These are phyloP conservation scores for Ormosia semicastrata DNA, from an alignment of 306 rosid species.

Conservation along the genomic window DNA sequence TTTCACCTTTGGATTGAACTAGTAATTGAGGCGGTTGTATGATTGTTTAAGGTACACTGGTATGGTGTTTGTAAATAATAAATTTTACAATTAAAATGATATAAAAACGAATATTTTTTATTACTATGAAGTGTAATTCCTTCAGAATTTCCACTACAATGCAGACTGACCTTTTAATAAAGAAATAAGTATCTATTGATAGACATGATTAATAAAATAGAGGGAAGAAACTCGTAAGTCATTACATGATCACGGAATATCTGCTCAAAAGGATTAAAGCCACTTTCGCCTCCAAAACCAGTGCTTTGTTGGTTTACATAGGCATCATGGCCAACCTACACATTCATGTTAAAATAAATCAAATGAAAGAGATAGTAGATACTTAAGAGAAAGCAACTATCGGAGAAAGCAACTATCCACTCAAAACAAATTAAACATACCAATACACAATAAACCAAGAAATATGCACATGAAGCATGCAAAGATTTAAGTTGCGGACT, in stretches of 20 bases:
- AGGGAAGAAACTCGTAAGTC: conserved; percentile 3
- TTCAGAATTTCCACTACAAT: neutral
- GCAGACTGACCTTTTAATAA: neutral
- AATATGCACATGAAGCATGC: conserved; percentile 4
- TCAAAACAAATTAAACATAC: neutral
- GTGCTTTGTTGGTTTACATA: conserved; percentile 61
- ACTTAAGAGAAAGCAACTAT: conserved; percentile 18
- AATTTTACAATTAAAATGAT: neutral
- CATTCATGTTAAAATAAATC: conserved; percentile 21
- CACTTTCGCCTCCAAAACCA: conserved; percentile 55
- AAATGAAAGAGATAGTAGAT: neutral
- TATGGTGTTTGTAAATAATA: neutral
- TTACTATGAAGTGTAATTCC: neutral
- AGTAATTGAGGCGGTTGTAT: neutral
- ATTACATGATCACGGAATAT: conserved; percentile 69
- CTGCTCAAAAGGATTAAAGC: conserved; percentile 72
- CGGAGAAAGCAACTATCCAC: conserved; percentile 24
- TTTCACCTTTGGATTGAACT: neutral
- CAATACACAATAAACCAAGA: neutral
- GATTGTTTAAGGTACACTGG: neutral
- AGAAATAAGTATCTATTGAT: neutral
- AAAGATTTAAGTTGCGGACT: too few species aligned
- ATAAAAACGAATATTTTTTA: neutral
- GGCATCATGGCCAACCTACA: conserved; percentile 84
- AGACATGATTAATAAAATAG: conserved; percentile 6